These are phyloP conservation scores for Tuctoria greenei DNA, from an alignment of 176 grass and related monocot genomes.

Conservation along the genomic window DNA sequence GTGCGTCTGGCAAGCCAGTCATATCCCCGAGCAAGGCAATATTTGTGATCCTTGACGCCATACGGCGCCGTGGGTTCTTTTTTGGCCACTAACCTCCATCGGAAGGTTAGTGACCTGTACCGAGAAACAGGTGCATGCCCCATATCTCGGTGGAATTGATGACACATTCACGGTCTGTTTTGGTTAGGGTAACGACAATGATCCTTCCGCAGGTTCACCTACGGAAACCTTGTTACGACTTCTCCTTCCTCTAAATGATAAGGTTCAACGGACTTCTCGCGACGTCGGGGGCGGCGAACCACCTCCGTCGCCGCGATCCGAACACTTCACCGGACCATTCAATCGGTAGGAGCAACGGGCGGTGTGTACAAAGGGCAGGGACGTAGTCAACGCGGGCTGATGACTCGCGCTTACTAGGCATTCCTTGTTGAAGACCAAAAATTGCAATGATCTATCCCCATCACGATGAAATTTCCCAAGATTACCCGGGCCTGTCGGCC, in stretches of 20 bases:
- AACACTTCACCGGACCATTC: slow-evolving; percentile 36
- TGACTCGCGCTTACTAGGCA: slow-evolving; percentile 70
- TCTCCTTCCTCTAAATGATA: slow-evolving; percentile 61
- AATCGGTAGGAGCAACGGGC: background rate
- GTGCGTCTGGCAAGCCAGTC: too few species aligned
- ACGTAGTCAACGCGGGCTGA: too few species aligned
- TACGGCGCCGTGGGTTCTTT: too few species aligned
- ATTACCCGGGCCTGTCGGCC: slow-evolving; percentile 69
- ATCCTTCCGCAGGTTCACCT: slow-evolving; percentile 54
- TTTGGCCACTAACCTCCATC: too few species aligned
- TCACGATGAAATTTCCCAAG: slow-evolving; percentile 83
- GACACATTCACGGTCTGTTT: too few species aligned
- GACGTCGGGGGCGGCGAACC: background rate
- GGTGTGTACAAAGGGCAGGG: too few species aligned
- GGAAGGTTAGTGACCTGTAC: too few species aligned
- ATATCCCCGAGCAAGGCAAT: too few species aligned
- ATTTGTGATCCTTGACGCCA: too few species aligned
- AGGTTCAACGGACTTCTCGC: slow-evolving; percentile 40
- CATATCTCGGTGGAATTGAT: too few species aligned
- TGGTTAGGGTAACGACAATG: slow-evolving; percentile 1
- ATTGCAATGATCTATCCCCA: slow-evolving; percentile 96
- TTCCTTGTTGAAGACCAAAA: slow-evolving; percentile 91
- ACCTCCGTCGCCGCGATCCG: background rate
- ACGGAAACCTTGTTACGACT: slow-evolving; percentile 64
- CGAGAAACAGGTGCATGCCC: too few species aligned